These are phyloP conservation scores for Babesia divergens DNA, from an alignment of 169 alveolate species.

Conservation along the genomic window DNA sequence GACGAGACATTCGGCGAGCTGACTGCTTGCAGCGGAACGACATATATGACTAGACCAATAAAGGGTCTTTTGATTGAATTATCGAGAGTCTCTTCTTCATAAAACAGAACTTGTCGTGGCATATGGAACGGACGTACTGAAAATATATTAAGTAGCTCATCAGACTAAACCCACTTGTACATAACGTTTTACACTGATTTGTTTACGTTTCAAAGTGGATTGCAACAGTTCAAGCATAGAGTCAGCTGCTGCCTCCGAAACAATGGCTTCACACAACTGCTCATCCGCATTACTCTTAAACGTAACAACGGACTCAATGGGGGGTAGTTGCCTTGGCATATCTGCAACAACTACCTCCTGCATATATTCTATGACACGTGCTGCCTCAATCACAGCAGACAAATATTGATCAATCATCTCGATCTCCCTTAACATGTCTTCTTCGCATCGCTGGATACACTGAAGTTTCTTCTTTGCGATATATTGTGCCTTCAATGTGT, in stretches of 20 bases:
- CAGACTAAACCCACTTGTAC: slow-evolving; percentile 23
- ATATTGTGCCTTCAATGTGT: background rate
- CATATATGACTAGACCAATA: no score
- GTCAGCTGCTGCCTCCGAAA: slow-evolving; percentile 38
- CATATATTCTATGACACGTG: background rate
- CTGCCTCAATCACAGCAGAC: background rate
- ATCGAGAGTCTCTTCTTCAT: background rate
- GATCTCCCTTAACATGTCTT: background rate
- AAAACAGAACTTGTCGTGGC: slow-evolving; percentile 6
- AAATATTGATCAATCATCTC: slow-evolving; percentile 3
- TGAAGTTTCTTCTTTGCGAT: background rate
- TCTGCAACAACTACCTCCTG: background rate
- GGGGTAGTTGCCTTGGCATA: background rate
- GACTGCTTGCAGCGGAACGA: no score
- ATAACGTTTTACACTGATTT: slow-evolving; percentile 21
- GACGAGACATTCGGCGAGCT: no score
- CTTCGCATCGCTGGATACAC: no score
- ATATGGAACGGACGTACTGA: background rate
- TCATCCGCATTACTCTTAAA: background rate
- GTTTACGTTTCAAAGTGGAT: slow-evolving; percentile 25
- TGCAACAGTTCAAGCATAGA: slow-evolving; percentile 39
- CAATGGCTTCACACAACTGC: slow-evolving; percentile 7
- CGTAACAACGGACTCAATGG: background rate
- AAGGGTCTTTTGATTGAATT: no score
- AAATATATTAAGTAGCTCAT: background rate